These are phyloP conservation scores for Coemansia sp. DNA, from an alignment of 192 early-diverging fungal species.

Conservation along the genomic window DNA sequence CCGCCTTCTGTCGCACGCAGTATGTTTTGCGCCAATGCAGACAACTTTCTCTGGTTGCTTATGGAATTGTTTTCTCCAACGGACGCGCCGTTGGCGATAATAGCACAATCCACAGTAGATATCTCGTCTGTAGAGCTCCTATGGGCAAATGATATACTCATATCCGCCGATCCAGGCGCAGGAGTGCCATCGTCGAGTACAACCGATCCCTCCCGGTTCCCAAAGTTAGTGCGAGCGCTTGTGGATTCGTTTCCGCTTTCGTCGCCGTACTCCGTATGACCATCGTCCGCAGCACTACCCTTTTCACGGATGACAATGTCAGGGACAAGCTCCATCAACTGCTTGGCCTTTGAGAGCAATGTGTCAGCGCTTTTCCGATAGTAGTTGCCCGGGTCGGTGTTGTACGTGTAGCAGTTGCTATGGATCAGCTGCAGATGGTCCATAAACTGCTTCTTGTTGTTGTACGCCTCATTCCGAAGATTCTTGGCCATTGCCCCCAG, in stretches of 20 bases:
- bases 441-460: conserved; percentile 83
- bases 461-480: conserved; percentile 75
- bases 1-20: conserved; percentile 19
- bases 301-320: conserved; percentile 76
- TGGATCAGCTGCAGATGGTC: conserved; percentile 90
- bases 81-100: not conserved
- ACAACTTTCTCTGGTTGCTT: conserved; percentile 40
- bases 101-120: conserved; percentile 6
- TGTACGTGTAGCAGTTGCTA: conserved; percentile 90
- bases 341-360: conserved; percentile 74
- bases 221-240: conserved; percentile 22
- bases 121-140: conserved; percentile 8
- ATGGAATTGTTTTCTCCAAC: conserved; percentile 25
- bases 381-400: conserved; percentile 82
- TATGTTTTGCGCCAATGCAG: conserved; percentile 29
- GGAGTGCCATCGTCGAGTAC: conserved; percentile 33
- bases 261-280: conserved; percentile 58
- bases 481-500: conserved; percentile 87
- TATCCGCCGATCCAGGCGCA: conserved; percentile 16
- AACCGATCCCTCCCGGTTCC: conserved; percentile 30
- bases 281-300: conserved; percentile 58
- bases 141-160: conserved; percentile 1
- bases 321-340: conserved; percentile 77
- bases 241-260: conserved; percentile 59
- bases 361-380: conserved; percentile 83